Percentiles rank a stretch among this genome's conserved stretches.
Conservation (phyloP, 148 eudicot species). For the Amaranthus hypochondriacus region DNA sequence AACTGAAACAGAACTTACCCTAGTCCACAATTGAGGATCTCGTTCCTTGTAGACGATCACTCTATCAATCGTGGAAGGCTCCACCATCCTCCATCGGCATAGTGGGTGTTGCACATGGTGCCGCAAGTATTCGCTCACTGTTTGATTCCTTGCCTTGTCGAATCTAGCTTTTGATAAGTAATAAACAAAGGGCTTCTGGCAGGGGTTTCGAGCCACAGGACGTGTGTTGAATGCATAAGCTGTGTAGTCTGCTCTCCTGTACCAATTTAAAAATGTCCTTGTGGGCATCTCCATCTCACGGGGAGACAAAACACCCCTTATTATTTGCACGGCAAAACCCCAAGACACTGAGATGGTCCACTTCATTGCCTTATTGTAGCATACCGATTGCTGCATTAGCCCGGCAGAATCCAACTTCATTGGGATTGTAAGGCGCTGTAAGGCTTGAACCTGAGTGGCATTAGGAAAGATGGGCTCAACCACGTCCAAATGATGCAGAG, state of each 20-base stretch:
- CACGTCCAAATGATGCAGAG: conserved; percentile 86
- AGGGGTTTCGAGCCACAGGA: conserved; percentile 62
- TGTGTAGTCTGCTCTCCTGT: conserved; percentile 67
- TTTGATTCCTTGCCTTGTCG: conserved; percentile 35
- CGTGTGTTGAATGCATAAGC: conserved; percentile 91
- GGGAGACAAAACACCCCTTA: conserved; percentile 73
- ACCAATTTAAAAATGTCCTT: conserved; percentile 93
- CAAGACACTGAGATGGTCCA: conserved; percentile 90
- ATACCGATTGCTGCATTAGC: conserved; percentile 82
- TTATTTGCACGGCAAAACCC: conserved; percentile 81
- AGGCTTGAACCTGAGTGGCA: conserved; percentile 56
- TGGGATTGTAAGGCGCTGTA: conserved; percentile 44
- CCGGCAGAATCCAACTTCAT: conserved; percentile 82
- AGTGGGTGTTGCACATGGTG: conserved; percentile 53
- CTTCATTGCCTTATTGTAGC: conserved; percentile 49
- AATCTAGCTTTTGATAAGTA: conserved; percentile 48
- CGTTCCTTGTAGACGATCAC: conserved; percentile 60
- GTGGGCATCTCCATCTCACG: conserved; percentile 93
- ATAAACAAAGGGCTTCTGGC: conserved; percentile 83
- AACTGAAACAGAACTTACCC: conserved; percentile 47
- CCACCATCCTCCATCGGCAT: conserved; percentile 65
- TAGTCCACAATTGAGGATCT: conserved; percentile 75
- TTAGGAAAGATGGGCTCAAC: conserved; percentile 91
- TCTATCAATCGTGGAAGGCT: conserved; percentile 46
- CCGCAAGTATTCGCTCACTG: conserved; percentile 56